Conservation (phyloP, 73 alveolate genomes). For the Tetrahymena elliotti region DNA sequence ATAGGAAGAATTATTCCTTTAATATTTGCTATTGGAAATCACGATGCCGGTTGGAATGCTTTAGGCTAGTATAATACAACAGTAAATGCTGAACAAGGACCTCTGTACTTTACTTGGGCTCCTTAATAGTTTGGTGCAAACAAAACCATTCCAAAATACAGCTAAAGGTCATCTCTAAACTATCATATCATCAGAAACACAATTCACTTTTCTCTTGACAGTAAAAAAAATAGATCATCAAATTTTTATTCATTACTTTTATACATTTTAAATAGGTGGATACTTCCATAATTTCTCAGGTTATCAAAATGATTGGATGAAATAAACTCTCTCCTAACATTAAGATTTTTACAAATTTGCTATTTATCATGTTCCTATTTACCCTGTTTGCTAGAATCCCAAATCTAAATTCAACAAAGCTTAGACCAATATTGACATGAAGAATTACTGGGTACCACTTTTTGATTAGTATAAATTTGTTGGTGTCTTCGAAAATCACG, state of each 20-base stretch:
- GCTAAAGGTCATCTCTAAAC: conserved; percentile 26
- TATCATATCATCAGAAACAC: conserved; percentile 2
- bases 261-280: conserved; percentile 8
- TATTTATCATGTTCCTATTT: conserved; percentile 50
- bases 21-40: conserved; percentile 35
- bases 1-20: conserved; percentile 25
- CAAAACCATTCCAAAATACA: conserved; percentile 15
- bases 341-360: neutral
- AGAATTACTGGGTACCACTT: conserved; percentile 49
- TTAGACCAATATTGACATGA: neutral
- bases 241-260: too few species aligned
- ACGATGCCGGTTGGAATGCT: conserved; percentile 39
- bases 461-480: conserved; percentile 41
- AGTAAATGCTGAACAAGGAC: conserved; percentile 28
- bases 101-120: conserved; percentile 27
- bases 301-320: conserved; percentile 36
- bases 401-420: neutral
- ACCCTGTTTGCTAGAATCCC: conserved; percentile 32
- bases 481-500: conserved; percentile 50
- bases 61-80: conserved; percentile 24
- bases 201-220: conserved; percentile 37
- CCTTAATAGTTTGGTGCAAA: conserved; percentile 9
- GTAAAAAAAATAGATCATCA: neutral
- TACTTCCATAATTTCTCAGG: conserved; percentile 29
- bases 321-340: neutral